These are phyloP conservation scores for Neurospora sp. DNA, from an alignment of 495 filamentous ascomycete genomes.

Conservation along the genomic window DNA sequence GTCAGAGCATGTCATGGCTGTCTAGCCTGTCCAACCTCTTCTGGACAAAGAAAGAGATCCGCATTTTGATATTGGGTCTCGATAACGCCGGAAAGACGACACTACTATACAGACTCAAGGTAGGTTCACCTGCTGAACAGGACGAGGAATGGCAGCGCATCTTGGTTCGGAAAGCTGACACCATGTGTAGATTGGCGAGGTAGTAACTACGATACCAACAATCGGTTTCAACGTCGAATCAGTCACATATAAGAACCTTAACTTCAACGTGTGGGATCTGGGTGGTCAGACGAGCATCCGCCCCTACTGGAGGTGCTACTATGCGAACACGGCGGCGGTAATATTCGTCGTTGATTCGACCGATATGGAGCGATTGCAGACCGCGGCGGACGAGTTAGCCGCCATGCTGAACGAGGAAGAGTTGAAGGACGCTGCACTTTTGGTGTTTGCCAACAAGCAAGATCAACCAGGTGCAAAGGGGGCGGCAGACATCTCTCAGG, in stretches of 20 bases:
- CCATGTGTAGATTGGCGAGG: constrained; percentile 74
- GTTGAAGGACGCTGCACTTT: constrained; percentile 76
- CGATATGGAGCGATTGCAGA: constrained; percentile 88
- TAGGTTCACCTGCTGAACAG: constrained; percentile 24
- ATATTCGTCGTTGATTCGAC: constrained; percentile 98
- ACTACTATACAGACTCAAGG: constrained; percentile 90
- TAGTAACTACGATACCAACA: constrained; percentile 96
- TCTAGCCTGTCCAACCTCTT: constrained; percentile 58
- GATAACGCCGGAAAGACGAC: constrained; percentile 99
- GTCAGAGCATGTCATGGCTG: constrained; percentile 68
- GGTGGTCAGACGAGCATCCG: constrained; percentile 94
- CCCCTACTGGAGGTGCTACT: constrained; percentile 99
- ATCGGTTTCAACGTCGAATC: constrained; percentile 99
- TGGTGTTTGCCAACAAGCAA: constrained; percentile 99
- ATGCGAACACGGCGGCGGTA: constrained; percentile 97
- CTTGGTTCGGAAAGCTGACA: not conserved
- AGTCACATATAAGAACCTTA: constrained; percentile 92
- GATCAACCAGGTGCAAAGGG: constrained; percentile 96
- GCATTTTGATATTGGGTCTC: constrained; percentile 91
- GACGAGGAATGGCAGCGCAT: not conserved
- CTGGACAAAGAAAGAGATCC: constrained; percentile 92
- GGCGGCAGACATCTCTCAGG: constrained; percentile 92
- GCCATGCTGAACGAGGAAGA: constrained; percentile 98
- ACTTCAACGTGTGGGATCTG: constrained; percentile 98
- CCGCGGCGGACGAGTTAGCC: constrained; percentile 81